Percentiles rank a stretch among this genome's conserved stretches.
These are phyloP conservation scores for Aspergillus ruber DNA, from an alignment of 2,329 filamentous ascomycete genomes.

Conservation along the genomic window DNA sequence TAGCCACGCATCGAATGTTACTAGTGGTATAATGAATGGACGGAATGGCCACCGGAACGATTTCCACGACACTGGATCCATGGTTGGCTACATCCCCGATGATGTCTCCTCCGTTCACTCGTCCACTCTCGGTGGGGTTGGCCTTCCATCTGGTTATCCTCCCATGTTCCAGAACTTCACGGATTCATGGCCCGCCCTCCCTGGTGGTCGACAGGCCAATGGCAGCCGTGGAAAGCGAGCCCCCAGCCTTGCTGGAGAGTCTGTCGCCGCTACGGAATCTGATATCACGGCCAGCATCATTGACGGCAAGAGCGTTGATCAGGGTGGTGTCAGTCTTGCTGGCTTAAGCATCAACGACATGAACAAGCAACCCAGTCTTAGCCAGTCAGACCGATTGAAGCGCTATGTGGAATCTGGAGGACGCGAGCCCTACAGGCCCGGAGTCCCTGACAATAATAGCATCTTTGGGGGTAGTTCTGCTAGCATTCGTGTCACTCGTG, in stretches of 20 bases:
- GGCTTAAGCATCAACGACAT: slow-evolving; percentile 69
- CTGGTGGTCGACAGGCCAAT: slow-evolving; percentile 58
- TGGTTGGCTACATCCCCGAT: slow-evolving; percentile 92
- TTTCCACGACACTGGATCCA: slow-evolving; percentile 71
- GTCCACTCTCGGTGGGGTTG: slow-evolving; percentile 77
- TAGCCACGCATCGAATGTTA: slow-evolving; percentile 58
- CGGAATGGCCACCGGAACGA: slow-evolving; percentile 46
- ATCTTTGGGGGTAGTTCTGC: slow-evolving; percentile 58
- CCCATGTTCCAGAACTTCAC: slow-evolving; percentile 94
- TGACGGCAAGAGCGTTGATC: slow-evolving; percentile 62
- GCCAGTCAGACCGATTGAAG: slow-evolving; percentile 84
- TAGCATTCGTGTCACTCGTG: slow-evolving; percentile 44
- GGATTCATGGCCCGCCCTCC: slow-evolving; percentile 81
- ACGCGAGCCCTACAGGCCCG: slow-evolving; percentile 50
- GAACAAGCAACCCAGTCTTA: slow-evolving; percentile 66
- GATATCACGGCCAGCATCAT: slow-evolving; percentile 75
- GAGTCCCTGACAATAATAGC: slow-evolving; percentile 53
- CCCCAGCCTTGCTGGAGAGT: slow-evolving; percentile 81
- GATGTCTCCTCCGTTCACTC: slow-evolving; percentile 95
- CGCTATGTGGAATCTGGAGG: slow-evolving; percentile 86
- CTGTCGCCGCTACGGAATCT: slow-evolving; percentile 83
- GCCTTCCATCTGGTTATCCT: slow-evolving; percentile 76
- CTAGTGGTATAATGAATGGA: slow-evolving; percentile 47
- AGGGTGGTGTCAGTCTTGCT: slow-evolving; percentile 82
- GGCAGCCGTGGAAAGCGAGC: slow-evolving; percentile 62